Evolutionary conservation across 2,329 filamentous ascomycete species (phyloP).

Genomic region (Cucurbitaria berberidis): DNA sequence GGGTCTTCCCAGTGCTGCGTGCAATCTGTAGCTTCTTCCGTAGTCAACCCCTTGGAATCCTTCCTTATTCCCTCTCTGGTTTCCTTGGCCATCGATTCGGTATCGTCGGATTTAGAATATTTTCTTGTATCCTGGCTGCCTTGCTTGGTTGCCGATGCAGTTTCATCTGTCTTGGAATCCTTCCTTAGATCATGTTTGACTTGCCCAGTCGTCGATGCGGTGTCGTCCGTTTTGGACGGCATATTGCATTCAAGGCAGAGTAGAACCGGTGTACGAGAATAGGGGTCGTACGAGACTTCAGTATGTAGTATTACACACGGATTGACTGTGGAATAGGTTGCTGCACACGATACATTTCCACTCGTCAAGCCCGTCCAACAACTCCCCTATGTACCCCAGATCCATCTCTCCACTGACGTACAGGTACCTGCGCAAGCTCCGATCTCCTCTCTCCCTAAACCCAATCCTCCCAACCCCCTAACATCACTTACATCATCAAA

Average conservation of each 20-base stretch:
- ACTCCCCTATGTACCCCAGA: slow-evolving; percentile 21
- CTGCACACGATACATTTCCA: slow-evolving; percentile 6
- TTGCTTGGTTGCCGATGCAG: background rate
- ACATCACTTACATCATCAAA: slow-evolving; percentile 22
- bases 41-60: slow-evolving; percentile 19
- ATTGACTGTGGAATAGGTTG: no score
- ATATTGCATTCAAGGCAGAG: slow-evolving; percentile 33
- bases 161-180: slow-evolving; percentile 39
- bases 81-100: background rate
- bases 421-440: slow-evolving; percentile 18
- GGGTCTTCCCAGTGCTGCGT: slow-evolving; percentile 43
- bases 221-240: slow-evolving; percentile 49
- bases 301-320: no score
- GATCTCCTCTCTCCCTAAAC: slow-evolving; percentile 1
- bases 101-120: slow-evolving; percentile 46
- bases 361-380: no score
- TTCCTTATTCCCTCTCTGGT: background rate
- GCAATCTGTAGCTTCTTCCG: slow-evolving; percentile 36
- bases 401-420: slow-evolving; percentile 19
- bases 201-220: background rate
- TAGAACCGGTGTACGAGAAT: background rate
- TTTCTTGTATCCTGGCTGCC: no score
- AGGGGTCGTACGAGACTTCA: background rate
- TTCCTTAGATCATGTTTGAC: no score
- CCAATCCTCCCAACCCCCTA: background rate